Base-by-base conservation (phyloP, 352 stramenopile genomes). In the Phytophthora tubulina region DNA sequence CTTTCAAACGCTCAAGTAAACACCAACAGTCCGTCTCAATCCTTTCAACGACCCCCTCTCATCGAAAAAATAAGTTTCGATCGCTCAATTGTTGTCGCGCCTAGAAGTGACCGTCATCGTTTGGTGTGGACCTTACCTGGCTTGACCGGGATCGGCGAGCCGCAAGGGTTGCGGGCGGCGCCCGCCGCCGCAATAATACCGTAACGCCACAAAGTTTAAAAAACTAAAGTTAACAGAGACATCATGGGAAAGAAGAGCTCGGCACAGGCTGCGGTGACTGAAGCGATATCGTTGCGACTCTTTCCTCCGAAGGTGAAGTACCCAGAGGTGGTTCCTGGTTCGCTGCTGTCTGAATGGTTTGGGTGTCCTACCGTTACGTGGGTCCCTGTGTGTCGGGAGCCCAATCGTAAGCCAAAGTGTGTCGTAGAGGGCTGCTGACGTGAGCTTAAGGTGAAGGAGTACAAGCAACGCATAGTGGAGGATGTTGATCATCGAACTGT, bases 1-100 rank as follows among this genome's bases (percentile, higher is more conserved):
- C 62, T 62, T 66, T 39, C 54, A 60, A 66, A 14, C 42, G 21
- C 52, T 7, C 53, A 62, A 56, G 21, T 46, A 65, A 62, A 13
- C 50, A 73, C 30, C 38, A 10, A 54, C 50, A 65, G 14, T 38
- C 33, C 21, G 7, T 52, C 9, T 3, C 42, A 6, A 27, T 21
- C 35, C 30, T 17, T 42, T 38, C 32, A 51, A 45, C 17, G 33
- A 32, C 32, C 32, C 21, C 21, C 21, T 27, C 21, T 27, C 21
- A 21, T 21, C 21, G 21, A 21, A 46, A n/a, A n/a, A n/a, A n/a
- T n/a, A n/a, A n/a, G n/a, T n/a, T n/a, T n/a, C n/a, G n/a, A n/a
- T n/a, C n/a, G n/a, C n/a, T n/a, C n/a, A n/a, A n/a, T n/a, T n/a
- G n/a, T n/a, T n/a, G n/a, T n/a, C n/a, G n/a, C n/a, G n/a, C n/a